phyloP scores from a whole-genome alignment of 1,284 basidiomycete genomes.

The Ceratobasidium sp. region DNA sequence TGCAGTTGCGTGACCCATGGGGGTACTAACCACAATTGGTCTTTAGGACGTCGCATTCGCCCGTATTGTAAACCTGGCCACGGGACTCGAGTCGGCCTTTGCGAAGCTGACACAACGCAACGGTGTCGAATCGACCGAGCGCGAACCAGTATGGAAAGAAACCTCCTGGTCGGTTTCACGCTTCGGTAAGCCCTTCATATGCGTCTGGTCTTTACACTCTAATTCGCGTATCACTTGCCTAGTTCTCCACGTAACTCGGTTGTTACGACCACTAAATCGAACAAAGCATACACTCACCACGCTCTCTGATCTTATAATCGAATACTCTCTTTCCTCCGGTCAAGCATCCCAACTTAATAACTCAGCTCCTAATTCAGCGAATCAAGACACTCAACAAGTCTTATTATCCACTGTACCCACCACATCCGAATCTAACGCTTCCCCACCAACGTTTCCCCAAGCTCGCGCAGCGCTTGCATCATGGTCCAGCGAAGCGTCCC shows the following conservation, averaged over 20 bases:
- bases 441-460: conserved; percentile 15
- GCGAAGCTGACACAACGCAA: conserved; percentile 12
- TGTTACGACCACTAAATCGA: conserved; percentile 21
- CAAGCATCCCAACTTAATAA: background rate
- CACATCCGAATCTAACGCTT: background rate
- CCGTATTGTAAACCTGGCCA: background rate
- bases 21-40: too few species aligned
- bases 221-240: background rate
- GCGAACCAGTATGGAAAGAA: conserved; percentile 20
- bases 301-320: background rate
- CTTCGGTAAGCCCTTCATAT: conserved; percentile 10
- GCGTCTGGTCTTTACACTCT: background rate
- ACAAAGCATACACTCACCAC: background rate
- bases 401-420: background rate
- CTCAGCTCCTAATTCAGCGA: background rate
- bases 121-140: conserved; percentile 10
- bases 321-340: conserved; percentile 22
- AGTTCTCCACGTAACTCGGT: conserved; percentile 14
- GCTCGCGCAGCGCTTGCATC: conserved; percentile 26
- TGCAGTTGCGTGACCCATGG: too few species aligned
- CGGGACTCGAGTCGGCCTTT: conserved; percentile 16
- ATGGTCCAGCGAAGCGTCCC: conserved; percentile 28
- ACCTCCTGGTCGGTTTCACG: conserved; percentile 20
- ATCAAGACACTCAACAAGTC: background rate
- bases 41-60: conserved; percentile 17